Evolutionary conservation across 2,329 filamentous ascomycete genomes (phyloP), one percentile per base, ranked within the genome.

Genomic region (Aphanocladium album): DNA sequence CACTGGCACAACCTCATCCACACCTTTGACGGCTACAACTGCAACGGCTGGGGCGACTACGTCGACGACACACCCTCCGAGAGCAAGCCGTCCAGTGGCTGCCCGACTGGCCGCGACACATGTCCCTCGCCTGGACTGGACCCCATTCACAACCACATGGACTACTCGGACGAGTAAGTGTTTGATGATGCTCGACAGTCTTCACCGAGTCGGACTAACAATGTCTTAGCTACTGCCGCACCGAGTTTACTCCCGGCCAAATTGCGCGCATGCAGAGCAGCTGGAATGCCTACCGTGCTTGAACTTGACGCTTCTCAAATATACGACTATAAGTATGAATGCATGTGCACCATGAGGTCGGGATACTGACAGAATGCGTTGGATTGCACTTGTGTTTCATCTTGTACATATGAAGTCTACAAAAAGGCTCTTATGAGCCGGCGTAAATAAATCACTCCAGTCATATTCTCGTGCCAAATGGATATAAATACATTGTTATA

Each of bases 21-120:
- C 62, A 77, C 76, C 16, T 78, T 78, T 64, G 68, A 76, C 55
- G 76, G 49, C 16, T 7, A 71, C 41, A 65, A 65, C 46, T 73
- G 73, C 64, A 66, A 37, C 7, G 67, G 71, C n/a, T 33, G 17
- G 8, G 76, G 76, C 30, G 77, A 79, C 65, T 67, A 67, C 27
- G 70, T 79, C 19, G 63, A 69, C 53, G 77, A 79, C 59, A 79
- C 77, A 30, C 74, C 77, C 30, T 70, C 74, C 19, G 70, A 77
- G 64, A 65, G 64, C 68, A 67, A 63, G 21, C 30, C 62, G n/a
- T 69, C 72, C 3, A 61, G 57, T 12, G 75, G 76, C 25, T 78
- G 76, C 67, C 74, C 74, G 52, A 60, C 62, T 25, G 68, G 69
- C 2, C 68, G 67, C 60, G 73, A 74, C 23, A 64, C 67, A 12